Conservation (phyloP, 768 basidiomycete genomes). For the Asterophora lycoperdoides region DNA sequence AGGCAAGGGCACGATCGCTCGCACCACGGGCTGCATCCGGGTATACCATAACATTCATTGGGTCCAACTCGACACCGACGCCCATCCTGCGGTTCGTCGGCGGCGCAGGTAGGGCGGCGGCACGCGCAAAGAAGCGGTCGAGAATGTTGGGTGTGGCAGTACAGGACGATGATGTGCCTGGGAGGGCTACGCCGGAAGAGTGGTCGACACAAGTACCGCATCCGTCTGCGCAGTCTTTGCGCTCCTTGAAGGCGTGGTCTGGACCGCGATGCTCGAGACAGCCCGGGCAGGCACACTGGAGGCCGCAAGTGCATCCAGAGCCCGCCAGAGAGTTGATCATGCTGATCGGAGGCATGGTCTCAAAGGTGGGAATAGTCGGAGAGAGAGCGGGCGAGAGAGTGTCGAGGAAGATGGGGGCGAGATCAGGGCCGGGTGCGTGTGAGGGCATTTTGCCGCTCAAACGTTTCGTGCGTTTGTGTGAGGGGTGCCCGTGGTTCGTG, state of each 20-base stretch:
- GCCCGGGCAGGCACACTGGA: slow-evolving; percentile 67
- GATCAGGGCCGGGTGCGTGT: slow-evolving; percentile 31
- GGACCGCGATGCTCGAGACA: slow-evolving; percentile 66
- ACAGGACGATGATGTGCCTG: slow-evolving; percentile 15
- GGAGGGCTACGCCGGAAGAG: slow-evolving; percentile 40
- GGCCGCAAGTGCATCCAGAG: slow-evolving; percentile 70
- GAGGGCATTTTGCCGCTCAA: slow-evolving; percentile 7
- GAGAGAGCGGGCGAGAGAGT: slow-evolving; percentile 18
- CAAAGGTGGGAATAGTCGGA: slow-evolving; percentile 41
- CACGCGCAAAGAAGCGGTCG: slow-evolving; percentile 62
- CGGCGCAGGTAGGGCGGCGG: slow-evolving; percentile 64
- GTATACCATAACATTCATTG: slow-evolving; percentile 47
- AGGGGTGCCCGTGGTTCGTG: slow-evolving; percentile 9
- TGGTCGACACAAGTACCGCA: slow-evolving; percentile 65
- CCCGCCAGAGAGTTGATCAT: slow-evolving; percentile 56
- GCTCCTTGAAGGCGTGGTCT: slow-evolving; percentile 42
- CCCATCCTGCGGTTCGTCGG: slow-evolving; percentile 40
- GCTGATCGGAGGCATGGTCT: slow-evolving; percentile 57
- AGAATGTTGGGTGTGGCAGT: slow-evolving; percentile 33
- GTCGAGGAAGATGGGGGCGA: slow-evolving; percentile 45
- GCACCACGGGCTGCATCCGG: slow-evolving; percentile 32
- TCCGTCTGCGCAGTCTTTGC: slow-evolving; percentile 44
- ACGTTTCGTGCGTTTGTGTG: slow-evolving; percentile 32
- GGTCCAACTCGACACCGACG: slow-evolving; percentile 39
- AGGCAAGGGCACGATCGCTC: slow-evolving; percentile 39